Percentiles rank a stretch among this genome's conserved stretches.
Conservation (phyloP, 2,329 filamentous ascomycete species). For the Xylariales sp. region DNA sequence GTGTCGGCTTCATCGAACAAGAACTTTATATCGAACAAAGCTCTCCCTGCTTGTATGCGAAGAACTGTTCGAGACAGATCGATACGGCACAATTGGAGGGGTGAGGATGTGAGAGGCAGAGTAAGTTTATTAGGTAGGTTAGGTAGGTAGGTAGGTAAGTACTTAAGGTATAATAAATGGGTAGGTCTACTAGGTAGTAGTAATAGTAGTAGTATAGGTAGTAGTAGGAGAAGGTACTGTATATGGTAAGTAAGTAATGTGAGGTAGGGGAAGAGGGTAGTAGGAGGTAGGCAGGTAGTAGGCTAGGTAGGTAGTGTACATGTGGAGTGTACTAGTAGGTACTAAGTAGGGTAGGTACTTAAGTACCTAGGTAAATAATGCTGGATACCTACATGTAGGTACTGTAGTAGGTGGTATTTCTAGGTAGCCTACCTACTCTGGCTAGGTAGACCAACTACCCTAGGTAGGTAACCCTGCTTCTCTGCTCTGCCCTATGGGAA, state of each 20-base stretch:
- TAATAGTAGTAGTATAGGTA: too few species aligned
- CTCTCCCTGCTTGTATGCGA: neutral
- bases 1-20: constrained; percentile 5
- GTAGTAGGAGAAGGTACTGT: too few species aligned
- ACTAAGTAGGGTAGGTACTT: too few species aligned
- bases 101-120: constrained; percentile 22
- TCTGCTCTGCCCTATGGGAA: constrained; percentile 37
- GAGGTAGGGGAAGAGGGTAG: constrained; percentile 9
- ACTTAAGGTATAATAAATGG: constrained; percentile 6
- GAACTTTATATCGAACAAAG: neutral
- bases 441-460: too few species aligned
- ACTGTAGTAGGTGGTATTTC: too few species aligned
- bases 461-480: too few species aligned
- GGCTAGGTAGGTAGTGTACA: neutral
- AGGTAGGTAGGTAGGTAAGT: constrained; percentile 20
- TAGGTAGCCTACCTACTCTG: too few species aligned
- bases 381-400: too few species aligned
- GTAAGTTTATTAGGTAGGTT: constrained; percentile 25
- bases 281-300: constrained; percentile 12
- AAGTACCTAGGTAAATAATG: too few species aligned
- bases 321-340: too few species aligned
- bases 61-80: constrained; percentile 13
- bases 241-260: neutral
- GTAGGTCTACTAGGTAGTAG: neutral
- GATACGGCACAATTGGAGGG: constrained; percentile 28